phyloP scores from a whole-genome alignment of 345 rosid species.

The Capsella bursapastoris region DNA sequence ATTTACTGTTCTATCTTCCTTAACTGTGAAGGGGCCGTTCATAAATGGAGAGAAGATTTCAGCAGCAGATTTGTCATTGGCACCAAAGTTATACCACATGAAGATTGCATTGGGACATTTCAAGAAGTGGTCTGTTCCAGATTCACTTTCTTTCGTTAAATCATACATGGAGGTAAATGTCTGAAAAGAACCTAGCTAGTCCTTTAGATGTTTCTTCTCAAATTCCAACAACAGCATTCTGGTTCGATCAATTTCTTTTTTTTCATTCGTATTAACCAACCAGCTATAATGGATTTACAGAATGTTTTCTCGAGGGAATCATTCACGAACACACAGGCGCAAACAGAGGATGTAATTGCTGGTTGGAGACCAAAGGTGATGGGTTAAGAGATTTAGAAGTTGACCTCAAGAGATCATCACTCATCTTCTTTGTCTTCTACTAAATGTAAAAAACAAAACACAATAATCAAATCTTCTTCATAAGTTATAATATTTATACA shows the following conservation, averaged over 20 bases:
- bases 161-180: conserved; percentile 83
- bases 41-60: conserved; percentile 84
- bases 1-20: conserved; percentile 10
- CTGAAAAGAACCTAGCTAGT: background rate
- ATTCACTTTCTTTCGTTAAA: conserved; percentile 64
- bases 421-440: conserved; percentile 22
- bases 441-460: conserved; percentile 15
- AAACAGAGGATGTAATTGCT: conserved; percentile 77
- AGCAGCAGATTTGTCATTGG: conserved; percentile 83
- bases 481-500: background rate
- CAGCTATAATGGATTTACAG: conserved; percentile 48
- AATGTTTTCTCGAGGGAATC: conserved; percentile 78
- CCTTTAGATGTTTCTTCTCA: background rate
- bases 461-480: conserved; percentile 10
- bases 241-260: background rate
- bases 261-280: background rate
- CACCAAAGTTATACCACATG: conserved; percentile 78
- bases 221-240: background rate
- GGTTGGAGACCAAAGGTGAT: conserved; percentile 94
- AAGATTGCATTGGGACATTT: conserved; percentile 87
- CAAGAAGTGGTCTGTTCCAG: conserved; percentile 88
- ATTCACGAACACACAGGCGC: conserved; percentile 68
- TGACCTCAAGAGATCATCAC: conserved; percentile 4
- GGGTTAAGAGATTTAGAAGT: conserved; percentile 48
- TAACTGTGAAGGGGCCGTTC: conserved; percentile 68